Percentiles rank a stretch among this genome's conserved stretches.
phyloP scores from a whole-genome alignment of 164 flowering plant genomes.

The Akebia trifoliata region DNA sequence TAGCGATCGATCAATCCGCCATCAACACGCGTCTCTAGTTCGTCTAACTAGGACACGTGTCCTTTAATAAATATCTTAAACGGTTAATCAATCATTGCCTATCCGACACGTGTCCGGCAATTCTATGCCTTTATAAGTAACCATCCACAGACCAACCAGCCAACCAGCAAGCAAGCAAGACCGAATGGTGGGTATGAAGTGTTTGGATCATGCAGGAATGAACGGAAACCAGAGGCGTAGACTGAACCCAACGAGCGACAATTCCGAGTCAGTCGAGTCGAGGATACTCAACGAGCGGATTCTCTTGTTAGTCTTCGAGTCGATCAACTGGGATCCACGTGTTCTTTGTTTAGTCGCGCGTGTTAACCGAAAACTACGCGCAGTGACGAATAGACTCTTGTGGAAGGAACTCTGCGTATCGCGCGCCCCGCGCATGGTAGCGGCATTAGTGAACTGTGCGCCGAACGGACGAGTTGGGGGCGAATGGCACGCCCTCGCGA shows the following conservation, averaged over 20 bases:
- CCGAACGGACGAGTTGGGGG: slow-evolving; percentile 42
- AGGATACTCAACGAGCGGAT: slow-evolving; percentile 61
- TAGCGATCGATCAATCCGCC: too few relatives aligned
- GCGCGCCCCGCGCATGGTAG: slow-evolving; percentile 63
- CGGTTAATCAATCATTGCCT: not conserved
- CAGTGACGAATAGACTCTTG: slow-evolving; percentile 59
- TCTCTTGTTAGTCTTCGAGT: slow-evolving; percentile 47
- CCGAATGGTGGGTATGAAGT: too few relatives aligned
- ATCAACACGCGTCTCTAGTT: too few relatives aligned
- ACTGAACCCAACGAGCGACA: slow-evolving; percentile 16
- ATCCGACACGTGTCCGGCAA: slow-evolving; percentile 14
- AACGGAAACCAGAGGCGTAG: slow-evolving; percentile 24
- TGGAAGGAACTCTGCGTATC: slow-evolving; percentile 65
- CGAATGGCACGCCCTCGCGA: slow-evolving; percentile 77
- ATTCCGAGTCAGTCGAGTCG: slow-evolving; percentile 30
- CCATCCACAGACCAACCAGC: not conserved
- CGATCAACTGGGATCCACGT: slow-evolving; percentile 64
- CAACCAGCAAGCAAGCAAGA: too few relatives aligned
- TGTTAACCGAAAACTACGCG: slow-evolving; percentile 61
- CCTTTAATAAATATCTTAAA: not conserved
- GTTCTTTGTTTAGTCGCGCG: slow-evolving; percentile 47
- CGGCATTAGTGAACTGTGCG: slow-evolving; percentile 30
- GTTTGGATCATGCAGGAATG: slow-evolving; percentile 11
- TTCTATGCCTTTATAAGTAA: slow-evolving; percentile 1
- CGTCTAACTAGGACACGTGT: slow-evolving; percentile 6